phyloP scores from a whole-genome alignment of 2,329 filamentous ascomycete genomes.

The Hypoxylon sp. region DNA sequence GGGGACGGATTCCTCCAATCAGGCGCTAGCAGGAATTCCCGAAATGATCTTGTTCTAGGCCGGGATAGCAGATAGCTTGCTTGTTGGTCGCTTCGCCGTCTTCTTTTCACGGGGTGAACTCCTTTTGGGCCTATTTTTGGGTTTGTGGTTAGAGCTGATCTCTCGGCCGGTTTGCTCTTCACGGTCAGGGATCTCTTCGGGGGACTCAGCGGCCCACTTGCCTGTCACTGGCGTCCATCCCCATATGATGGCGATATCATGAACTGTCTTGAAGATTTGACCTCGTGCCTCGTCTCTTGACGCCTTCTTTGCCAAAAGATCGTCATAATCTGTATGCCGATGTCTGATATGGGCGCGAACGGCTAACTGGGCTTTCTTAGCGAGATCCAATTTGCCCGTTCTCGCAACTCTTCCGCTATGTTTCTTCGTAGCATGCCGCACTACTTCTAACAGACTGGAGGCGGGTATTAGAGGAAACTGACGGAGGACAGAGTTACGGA shows the following conservation, averaged over 20 bases:
- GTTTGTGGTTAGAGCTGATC: neutral
- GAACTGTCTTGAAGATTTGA: conserved; percentile 6
- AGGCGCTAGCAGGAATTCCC: neutral
- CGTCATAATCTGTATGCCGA: conserved; percentile 63
- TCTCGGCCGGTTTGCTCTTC: neutral
- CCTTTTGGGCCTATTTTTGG: neutral
- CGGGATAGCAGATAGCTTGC: neutral
- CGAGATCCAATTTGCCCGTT: conserved; percentile 57
- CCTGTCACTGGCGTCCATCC: conserved; percentile 11
- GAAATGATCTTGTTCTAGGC: neutral
- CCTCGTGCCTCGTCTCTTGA: conserved; percentile 20
- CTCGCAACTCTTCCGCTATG: conserved; percentile 64
- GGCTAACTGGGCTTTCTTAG: conserved; percentile 61
- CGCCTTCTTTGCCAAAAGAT: conserved; percentile 50
- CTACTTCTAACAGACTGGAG: conserved; percentile 53
- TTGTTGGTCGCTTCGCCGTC: neutral
- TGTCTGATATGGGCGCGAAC: conserved; percentile 67
- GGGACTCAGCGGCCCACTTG: neutral
- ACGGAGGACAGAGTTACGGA: conserved; percentile 55
- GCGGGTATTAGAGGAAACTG: conserved; percentile 61
- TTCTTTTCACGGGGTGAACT: neutral
- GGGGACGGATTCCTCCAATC: conserved; percentile 35
- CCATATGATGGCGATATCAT: conserved; percentile 35
- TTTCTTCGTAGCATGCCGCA: conserved; percentile 62
- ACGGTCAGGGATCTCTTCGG: neutral